Evolutionary conservation across 2,329 filamentous ascomycete species (phyloP), one percentile per base, ranked within the genome.

Genomic region (Phaeomoniella chlamydospora): DNA sequence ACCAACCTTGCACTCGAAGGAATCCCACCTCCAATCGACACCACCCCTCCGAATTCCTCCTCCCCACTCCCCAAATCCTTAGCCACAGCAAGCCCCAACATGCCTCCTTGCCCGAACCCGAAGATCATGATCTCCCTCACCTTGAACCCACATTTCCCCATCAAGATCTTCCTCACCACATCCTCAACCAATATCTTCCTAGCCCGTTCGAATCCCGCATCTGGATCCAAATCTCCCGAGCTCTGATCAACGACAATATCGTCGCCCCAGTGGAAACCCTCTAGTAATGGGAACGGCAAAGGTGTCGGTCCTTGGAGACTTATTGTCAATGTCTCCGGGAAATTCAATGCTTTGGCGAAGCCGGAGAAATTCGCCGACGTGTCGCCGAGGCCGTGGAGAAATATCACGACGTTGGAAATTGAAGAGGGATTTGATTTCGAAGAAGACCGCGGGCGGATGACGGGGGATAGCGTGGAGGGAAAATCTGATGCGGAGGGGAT

Each of bases 361-460:
- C 61, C 59, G 40, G 72, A 68, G 54, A 90, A 92, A 22, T 80
- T 67, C 3, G 54, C 49, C 40, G 83, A 71, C 19, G 70, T 74
- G 59, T 93, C 86, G 42, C 86, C 86, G 10, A 93, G 71, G 43
- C 85, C 85, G 56, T 93, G 86, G 39, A 93, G 74, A 35, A 93
- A 71, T 50, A 93, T 61, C 42, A 93, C 73, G 45, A 92, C 67
- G 47, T 87, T 79, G 31, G 76, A 16, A 9, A 26, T 53, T 51
- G 18, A 46, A 42, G 26, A 70, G 60, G 15, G 43, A 13, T 39
- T 43, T 38, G 41, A 46, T 42, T 42, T 41, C 36, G 45, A 68
- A 59, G 32, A 70, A n/a, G n/a, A n/a, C n/a, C n/a, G n/a, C 52
- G 35, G 62, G 35, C 45, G 55, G 42, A 46, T 55, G 45, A 35